Evolutionary conservation across 495 filamentous ascomycete species (phyloP), one percentile per base, ranked within the genome.

Genomic region (Penicillium crystallinum): DNA sequence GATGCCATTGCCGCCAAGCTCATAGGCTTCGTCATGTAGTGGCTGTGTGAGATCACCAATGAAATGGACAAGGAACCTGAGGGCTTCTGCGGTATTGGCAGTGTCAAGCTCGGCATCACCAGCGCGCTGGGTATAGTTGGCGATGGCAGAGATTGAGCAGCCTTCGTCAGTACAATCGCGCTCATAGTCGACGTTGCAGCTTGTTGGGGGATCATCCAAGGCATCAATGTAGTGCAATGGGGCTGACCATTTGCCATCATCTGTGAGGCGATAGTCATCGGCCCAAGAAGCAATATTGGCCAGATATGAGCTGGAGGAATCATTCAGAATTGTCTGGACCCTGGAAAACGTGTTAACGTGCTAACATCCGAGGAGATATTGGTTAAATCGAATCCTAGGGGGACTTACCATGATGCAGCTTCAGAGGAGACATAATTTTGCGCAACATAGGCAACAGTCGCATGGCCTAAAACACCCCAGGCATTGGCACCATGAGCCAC

Each of bases 201-300:
- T 63, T 8, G 60, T 67, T 2, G 81, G 76, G 31, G 85, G 85
- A 39, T 69, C 66, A 55, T 89, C 85, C 39, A 81, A 64, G 6
- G 83, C 84, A 67, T 89, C 82, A 58, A 86, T 82, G 58, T 72
- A 85, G 63, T 87, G 84, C 49, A 70, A 79, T 0, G 76, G 67
- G 7, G 69, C 65, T 22, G 76, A 79, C 70, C 75, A 86, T 23
- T 52, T 64, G 9, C 82, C 82, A 5, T 69, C 82, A 0, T 63
- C 54, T 25, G 79, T 81, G 33, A 72, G 70, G 19, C 81, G 72
- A 57, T 80, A 86, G 25, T 63, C 58, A 57, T 87, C 84, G 57
- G 74, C 83, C 82, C 82, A 87, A 3, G 79, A 72, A 17, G 83
- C 82, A 14, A 84, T 73, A 40, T 68, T 70, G 11, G 81, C 82